Evolutionary conservation across 1,139 yeast species (phyloP).

Genomic region (Blastobotrys buckinghamii): DNA sequence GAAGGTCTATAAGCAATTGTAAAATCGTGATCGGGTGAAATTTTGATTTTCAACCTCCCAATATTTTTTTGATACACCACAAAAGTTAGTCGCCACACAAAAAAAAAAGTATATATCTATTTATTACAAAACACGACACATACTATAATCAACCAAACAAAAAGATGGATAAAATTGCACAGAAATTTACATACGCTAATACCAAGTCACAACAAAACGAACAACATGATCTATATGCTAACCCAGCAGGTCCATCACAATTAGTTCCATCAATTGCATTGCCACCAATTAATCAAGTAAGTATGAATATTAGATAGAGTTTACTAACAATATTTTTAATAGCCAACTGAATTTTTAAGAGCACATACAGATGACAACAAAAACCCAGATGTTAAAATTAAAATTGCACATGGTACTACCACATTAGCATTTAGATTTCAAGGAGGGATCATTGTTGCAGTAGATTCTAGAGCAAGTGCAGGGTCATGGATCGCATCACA

Average conservation of each 20-base stretch:
- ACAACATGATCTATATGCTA: not conserved
- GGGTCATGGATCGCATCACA: slow-evolving; percentile 99
- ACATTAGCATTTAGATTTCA: slow-evolving; percentile 93
- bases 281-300: slow-evolving; percentile 70
- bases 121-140: not conserved
- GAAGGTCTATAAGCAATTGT: too few species aligned
- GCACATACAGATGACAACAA: slow-evolving; percentile 96
- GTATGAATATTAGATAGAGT: slow-evolving; percentile 1
- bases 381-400: slow-evolving; percentile 91
- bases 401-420: slow-evolving; percentile 98
- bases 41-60: not conserved
- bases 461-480: slow-evolving; percentile 97
- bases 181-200: slow-evolving; percentile 17
- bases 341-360: slow-evolving; percentile 89
- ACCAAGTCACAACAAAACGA: slow-evolving; percentile 5
- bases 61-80: not conserved
- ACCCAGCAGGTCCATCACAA: not conserved
- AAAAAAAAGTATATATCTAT: too few species aligned
- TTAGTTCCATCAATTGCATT: slow-evolving; percentile 58
- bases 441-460: slow-evolving; percentile 95
- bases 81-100: not conserved
- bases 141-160: not conserved
- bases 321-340: slow-evolving; percentile 10
- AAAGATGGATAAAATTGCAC: slow-evolving; percentile 24
- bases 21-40: too few species aligned